phyloP scores from a whole-genome alignment of 163 green algal genomes.

The Scenedesmus sp. region DNA sequence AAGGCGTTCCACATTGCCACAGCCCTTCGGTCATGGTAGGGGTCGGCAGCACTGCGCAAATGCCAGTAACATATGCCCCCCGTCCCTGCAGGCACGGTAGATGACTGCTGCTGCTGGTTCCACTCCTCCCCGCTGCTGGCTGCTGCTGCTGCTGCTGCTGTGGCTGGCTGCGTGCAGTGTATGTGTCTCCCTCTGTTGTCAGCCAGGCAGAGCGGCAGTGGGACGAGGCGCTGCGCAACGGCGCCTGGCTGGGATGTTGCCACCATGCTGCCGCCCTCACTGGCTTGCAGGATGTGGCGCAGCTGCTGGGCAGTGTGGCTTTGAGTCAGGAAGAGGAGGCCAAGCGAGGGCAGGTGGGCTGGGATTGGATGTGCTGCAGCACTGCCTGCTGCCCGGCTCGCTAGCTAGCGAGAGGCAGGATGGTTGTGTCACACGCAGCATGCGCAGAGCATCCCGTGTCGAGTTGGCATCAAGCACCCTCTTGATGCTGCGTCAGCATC shows the following conservation, averaged over 20 bases:
- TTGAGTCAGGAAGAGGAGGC: background rate
- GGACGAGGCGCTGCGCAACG: constrained; percentile 76
- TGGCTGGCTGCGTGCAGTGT: constrained; percentile 55
- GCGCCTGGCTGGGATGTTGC: constrained; percentile 78
- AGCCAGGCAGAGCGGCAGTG: constrained; percentile 77
- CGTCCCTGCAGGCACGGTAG: no score
- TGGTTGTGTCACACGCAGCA: no score
- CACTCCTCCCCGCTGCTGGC: constrained; percentile 2
- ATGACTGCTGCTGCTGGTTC: background rate
- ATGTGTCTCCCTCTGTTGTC: constrained; percentile 66
- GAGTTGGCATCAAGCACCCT: no score
- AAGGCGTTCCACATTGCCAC: no score
- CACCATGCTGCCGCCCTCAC: constrained; percentile 63
- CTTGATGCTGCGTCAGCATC: no score
- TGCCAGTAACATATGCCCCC: no score
- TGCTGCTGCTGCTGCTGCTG: background rate
- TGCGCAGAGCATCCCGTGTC: no score
- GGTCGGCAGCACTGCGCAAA: no score
- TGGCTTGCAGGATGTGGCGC: constrained; percentile 27
- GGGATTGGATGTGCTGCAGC: background rate
- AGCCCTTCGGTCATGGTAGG: no score
- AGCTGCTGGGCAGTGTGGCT: constrained; percentile 23
- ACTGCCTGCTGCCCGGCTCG: background rate
- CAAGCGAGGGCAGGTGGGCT: constrained; percentile 15
- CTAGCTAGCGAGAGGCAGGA: background rate